Evolutionary conservation across 768 basidiomycete genomes (phyloP).

Genomic region (Phlegmacium glaucopus): DNA sequence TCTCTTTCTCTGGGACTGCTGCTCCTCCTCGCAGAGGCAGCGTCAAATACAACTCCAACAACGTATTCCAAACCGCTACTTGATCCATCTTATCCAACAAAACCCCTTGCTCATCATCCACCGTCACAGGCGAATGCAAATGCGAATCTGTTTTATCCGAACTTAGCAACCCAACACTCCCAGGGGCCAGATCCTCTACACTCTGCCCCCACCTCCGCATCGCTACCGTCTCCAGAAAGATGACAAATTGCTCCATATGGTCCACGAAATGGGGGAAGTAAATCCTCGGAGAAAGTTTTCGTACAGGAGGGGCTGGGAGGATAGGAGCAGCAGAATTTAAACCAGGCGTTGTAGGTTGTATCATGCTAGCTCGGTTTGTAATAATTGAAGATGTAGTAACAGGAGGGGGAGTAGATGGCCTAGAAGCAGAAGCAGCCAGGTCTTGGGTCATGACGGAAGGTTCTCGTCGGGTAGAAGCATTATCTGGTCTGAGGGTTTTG

Average conservation of each 20-base stretch:
- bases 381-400: slow-evolving; percentile 19
- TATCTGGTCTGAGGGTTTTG: slow-evolving; percentile 40
- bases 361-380: neutral
- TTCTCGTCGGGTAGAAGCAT: slow-evolving; percentile 30
- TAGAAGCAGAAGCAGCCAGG: slow-evolving; percentile 19
- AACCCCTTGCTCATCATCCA: slow-evolving; percentile 36
- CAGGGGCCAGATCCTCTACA: slow-evolving; percentile 38
- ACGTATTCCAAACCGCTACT: slow-evolving; percentile 90
- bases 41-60: slow-evolving; percentile 89
- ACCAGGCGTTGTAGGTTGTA: slow-evolving; percentile 3
- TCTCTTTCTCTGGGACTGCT: neutral
- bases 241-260: slow-evolving; percentile 76
- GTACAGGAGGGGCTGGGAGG: slow-evolving; percentile 34
- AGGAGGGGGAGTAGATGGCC: slow-evolving; percentile 31
- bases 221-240: slow-evolving; percentile 88
- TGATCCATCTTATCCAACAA: slow-evolving; percentile 61
- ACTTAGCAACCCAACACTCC: slow-evolving; percentile 16
- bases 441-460: slow-evolving; percentile 28
- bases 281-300: slow-evolving; percentile 70
- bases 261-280: slow-evolving; percentile 97
- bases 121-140: slow-evolving; percentile 2
- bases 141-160: slow-evolving; percentile 7
- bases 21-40: slow-evolving; percentile 30
- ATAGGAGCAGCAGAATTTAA: slow-evolving; percentile 12
- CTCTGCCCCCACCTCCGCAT: slow-evolving; percentile 75